phyloP scores from a whole-genome alignment of 768 basidiomycete genomes.

The Amanita exitialis region DNA sequence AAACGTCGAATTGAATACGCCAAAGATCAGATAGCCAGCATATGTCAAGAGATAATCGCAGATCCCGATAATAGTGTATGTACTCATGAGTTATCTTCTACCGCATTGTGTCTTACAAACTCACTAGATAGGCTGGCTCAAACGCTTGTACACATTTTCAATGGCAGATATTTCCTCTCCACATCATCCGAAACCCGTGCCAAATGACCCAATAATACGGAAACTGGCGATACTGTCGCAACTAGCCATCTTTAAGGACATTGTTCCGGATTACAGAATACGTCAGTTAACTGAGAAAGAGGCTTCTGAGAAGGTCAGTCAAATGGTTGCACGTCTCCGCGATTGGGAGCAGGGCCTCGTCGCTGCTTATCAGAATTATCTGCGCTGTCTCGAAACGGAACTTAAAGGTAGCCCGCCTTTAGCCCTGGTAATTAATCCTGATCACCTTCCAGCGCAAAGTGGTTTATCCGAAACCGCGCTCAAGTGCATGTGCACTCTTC shows the following conservation, averaged over 20 bases:
- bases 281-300: constrained; percentile 85
- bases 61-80: constrained; percentile 94
- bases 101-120: background rate
- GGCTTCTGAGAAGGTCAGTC: constrained; percentile 87
- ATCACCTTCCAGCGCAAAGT: constrained; percentile 39
- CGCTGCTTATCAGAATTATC: constrained; percentile 77
- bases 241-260: constrained; percentile 90
- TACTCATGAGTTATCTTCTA: constrained; percentile 8
- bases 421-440: constrained; percentile 1
- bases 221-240: constrained; percentile 86
- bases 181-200: constrained; percentile 57
- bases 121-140: constrained; percentile 72
- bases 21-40: constrained; percentile 87
- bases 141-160: constrained; percentile 86
- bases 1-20: constrained; percentile 62
- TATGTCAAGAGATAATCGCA: constrained; percentile 89
- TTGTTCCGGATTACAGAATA: constrained; percentile 94
- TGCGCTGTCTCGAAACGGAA: constrained; percentile 77
- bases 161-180: constrained; percentile 62
- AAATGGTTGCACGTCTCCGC: constrained; percentile 80
- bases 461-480: constrained; percentile 62
- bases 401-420: constrained; percentile 52
- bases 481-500: constrained; percentile 80
- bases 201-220: constrained; percentile 75
- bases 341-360: constrained; percentile 97